Conservation (phyloP, 352 stramenopile species). For the Phytophthora sojae region DNA sequence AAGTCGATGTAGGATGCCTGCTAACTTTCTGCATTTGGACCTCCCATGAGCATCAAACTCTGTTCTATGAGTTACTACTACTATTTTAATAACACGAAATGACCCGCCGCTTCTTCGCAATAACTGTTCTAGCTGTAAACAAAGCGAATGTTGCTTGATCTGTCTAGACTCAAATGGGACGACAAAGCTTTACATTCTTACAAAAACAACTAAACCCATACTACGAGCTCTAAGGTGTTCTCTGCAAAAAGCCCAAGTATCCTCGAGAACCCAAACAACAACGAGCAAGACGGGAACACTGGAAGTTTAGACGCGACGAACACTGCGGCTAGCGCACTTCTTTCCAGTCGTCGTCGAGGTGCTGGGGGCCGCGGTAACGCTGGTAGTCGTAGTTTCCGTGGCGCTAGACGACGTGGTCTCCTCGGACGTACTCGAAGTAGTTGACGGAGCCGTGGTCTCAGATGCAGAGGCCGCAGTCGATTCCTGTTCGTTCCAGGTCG, state of each 20-base stretch:
- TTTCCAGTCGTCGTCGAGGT: conserved; percentile 5
- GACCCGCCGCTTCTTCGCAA: neutral
- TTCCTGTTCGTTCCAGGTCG: conserved; percentile 9
- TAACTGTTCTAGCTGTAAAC: neutral
- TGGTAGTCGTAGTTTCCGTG: conserved; percentile 10
- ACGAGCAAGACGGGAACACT: neutral
- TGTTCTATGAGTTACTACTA: too few species aligned
- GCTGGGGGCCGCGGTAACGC: neutral
- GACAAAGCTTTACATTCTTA: neutral
- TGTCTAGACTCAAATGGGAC: neutral
- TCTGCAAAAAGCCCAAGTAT: neutral
- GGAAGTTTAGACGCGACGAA: conserved; percentile 20
- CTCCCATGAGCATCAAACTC: too few species aligned
- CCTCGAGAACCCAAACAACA: neutral
- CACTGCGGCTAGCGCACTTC: conserved; percentile 17
- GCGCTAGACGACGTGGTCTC: neutral
- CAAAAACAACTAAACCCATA: neutral
- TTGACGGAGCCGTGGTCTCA: neutral
- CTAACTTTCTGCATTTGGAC: too few species aligned
- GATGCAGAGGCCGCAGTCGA: conserved; percentile 4
- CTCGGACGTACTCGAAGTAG: neutral
- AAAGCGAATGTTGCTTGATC: neutral
- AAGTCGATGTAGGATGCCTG: too few species aligned
- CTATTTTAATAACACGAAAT: neutral
- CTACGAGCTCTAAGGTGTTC: neutral